phyloP scores from a whole-genome alignment of 2,329 filamentous ascomycete genomes.

The Paraphoma chrysanthemicola region DNA sequence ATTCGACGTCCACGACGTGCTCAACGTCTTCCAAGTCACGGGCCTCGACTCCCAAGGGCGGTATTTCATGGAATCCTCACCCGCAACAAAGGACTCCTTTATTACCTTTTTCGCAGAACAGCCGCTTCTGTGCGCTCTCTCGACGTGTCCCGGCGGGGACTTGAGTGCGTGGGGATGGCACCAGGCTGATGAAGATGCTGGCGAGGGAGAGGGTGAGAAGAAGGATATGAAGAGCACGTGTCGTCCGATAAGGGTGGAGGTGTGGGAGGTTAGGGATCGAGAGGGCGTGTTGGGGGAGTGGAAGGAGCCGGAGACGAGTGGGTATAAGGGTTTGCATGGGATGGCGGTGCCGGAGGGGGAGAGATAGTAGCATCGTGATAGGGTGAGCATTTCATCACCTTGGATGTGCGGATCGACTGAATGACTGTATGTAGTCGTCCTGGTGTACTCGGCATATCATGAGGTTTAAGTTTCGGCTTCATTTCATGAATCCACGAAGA shows the following conservation, averaged over 20 bases:
- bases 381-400: background rate
- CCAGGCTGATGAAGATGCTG: conserved; percentile 56
- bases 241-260: conserved; percentile 75
- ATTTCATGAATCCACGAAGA: too few relatives aligned
- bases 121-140: conserved; percentile 71
- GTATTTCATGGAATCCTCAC: conserved; percentile 62
- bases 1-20: conserved; percentile 80
- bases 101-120: conserved; percentile 84
- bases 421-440: too few relatives aligned
- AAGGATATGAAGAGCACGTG: conserved; percentile 66
- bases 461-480: too few relatives aligned
- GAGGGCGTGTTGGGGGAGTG: conserved; percentile 58
- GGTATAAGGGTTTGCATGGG: conserved; percentile 72
- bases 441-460: too few relatives aligned
- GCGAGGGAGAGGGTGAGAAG: conserved; percentile 60
- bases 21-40: conserved; percentile 87
- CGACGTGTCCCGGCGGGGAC: conserved; percentile 81
- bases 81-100: conserved; percentile 47
- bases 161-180: conserved; percentile 84
- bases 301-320: conserved; percentile 65
- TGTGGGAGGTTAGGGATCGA: conserved; percentile 67
- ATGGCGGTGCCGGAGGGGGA: conserved; percentile 60
- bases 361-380: background rate
- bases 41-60: conserved; percentile 66
- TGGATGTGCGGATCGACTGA: too few relatives aligned